These are phyloP conservation scores for Caryopteris hybrid DNA, from an alignment of 305 asterid genomes.

Conservation along the genomic window DNA sequence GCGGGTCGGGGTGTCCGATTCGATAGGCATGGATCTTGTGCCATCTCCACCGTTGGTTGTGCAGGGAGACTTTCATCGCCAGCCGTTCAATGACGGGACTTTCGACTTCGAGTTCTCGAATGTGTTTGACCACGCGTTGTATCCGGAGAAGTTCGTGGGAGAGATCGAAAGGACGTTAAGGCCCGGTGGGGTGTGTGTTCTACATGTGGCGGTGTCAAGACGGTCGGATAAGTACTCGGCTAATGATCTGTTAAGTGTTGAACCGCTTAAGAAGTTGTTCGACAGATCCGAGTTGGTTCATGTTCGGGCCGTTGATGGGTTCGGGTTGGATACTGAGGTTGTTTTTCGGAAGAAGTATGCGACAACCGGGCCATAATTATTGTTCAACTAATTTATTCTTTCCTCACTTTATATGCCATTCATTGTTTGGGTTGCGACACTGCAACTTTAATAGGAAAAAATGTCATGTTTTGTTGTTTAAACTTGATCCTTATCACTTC, in stretches of 20 bases:
- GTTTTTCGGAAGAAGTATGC: conserved; percentile 38
- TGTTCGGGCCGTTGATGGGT: conserved; percentile 50
- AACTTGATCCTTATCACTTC: too few relatives aligned
- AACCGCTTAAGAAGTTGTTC: conserved; percentile 62
- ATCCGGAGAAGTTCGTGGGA: conserved; percentile 58
- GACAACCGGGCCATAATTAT: neutral
- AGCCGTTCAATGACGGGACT: conserved; percentile 54
- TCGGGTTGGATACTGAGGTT: conserved; percentile 72
- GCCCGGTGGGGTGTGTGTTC: conserved; percentile 57
- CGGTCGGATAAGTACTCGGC: conserved; percentile 82
- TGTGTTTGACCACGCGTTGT: conserved; percentile 78
- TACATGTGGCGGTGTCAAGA: conserved; percentile 58
- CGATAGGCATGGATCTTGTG: conserved; percentile 73
- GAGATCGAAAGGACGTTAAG: conserved; percentile 84
- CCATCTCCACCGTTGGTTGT: conserved; percentile 74
- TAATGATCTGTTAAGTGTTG: conserved; percentile 58
- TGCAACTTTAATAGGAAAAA: too few relatives aligned
- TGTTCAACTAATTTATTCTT: too few relatives aligned
- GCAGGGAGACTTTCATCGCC: conserved; percentile 66
- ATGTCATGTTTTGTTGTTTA: too few relatives aligned
- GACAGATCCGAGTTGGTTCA: conserved; percentile 45
- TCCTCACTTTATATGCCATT: too few relatives aligned
- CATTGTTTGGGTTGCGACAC: too few relatives aligned
- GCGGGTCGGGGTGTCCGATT: conserved; percentile 56
- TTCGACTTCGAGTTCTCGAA: conserved; percentile 81